Evolutionary conservation across 2,329 filamentous ascomycete species (phyloP), one percentile per base, ranked within the genome.

Genomic region (Beauveria varroae): DNA sequence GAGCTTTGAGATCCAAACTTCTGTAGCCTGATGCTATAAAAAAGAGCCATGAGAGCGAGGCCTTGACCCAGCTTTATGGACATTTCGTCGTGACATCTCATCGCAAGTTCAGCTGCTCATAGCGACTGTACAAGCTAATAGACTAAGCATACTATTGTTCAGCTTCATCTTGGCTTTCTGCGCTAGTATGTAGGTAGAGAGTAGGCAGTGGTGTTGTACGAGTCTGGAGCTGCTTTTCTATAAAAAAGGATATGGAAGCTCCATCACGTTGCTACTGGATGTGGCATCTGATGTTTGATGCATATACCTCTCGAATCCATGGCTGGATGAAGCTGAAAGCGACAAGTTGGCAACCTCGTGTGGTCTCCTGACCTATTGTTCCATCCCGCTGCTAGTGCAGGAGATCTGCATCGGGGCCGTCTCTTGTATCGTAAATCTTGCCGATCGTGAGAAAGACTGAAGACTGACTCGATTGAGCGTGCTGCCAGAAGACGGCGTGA

Each of bases 151-250:
- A 46, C 4, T 20, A 30, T 14, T 34, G 26, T 37, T 59, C 49
- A 59, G 47, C 49, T 59, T 28, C 37, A 16, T 44, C 37, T 58
- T 46, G 44, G 56, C 56, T 58, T 34, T 24, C 34, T 58, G 56
- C 24, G 56, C 56, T 46, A 60, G 46, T 49, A 60, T 53, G 57
- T 37, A 46, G 49, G 34, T 2, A 20, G 47, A 26, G 18, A n/a
- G 46, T 6, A 12, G 26, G 34, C 5, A 3, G 37, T 26, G 12
- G 4, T 20, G n/a, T 24, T 14, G 34, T 24, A 8, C 16, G 16
- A 22, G 6, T 40, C 55, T 26, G 40, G 30, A 57, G n/a, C 41
- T 5, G 30, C 5, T 9, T 6, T 16, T 12, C 12, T 10, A 18
- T 34, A 4, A 14, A 34, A 3, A 12, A 34, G 30, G 2, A 30